Conservation (phyloP, 2,329 filamentous ascomycete species). For the Sphaerulina musiva region DNA sequence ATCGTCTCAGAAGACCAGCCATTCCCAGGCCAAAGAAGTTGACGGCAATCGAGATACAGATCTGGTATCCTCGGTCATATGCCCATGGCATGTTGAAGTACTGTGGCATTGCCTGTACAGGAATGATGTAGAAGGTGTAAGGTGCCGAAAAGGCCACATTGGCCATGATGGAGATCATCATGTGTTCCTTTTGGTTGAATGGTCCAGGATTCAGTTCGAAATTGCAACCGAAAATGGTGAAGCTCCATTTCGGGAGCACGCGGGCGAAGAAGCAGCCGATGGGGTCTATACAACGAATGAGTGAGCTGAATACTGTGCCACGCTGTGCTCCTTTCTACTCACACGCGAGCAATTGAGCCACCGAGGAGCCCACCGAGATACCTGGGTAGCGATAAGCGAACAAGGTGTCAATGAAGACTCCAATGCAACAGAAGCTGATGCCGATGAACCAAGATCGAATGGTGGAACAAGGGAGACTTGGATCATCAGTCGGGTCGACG, state of each 20-base stretch:
- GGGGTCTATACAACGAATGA: conserved; percentile 21
- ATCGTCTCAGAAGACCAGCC: conserved; percentile 70
- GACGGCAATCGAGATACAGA: conserved; percentile 9
- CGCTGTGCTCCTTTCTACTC: not conserved
- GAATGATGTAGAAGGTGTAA: conserved; percentile 1
- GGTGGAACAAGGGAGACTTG: conserved; percentile 27
- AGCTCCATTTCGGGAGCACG: conserved; percentile 49
- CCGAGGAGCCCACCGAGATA: conserved; percentile 28
- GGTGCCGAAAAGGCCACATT: conserved; percentile 40
- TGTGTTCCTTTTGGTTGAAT: conserved; percentile 59
- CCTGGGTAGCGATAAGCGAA: conserved; percentile 31
- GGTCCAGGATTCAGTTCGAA: conserved; percentile 53
- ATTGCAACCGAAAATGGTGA: conserved; percentile 47
- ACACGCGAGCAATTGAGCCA: conserved; percentile 27
- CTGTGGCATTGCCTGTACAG: conserved; percentile 5
- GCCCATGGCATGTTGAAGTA: conserved; percentile 9
- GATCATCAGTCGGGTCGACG: conserved; percentile 22
- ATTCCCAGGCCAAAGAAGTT: conserved; percentile 65
- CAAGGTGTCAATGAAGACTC: conserved; percentile 28
- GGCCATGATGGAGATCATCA: conserved; percentile 58
- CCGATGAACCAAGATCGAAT: conserved; percentile 33
- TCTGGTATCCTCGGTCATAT: conserved; percentile 4
- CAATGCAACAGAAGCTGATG: conserved; percentile 25
- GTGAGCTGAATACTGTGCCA: not conserved
- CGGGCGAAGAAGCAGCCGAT: conserved; percentile 51